Base-by-base conservation (phyloP, 116 monocot species). In the Iris pallida region DNA sequence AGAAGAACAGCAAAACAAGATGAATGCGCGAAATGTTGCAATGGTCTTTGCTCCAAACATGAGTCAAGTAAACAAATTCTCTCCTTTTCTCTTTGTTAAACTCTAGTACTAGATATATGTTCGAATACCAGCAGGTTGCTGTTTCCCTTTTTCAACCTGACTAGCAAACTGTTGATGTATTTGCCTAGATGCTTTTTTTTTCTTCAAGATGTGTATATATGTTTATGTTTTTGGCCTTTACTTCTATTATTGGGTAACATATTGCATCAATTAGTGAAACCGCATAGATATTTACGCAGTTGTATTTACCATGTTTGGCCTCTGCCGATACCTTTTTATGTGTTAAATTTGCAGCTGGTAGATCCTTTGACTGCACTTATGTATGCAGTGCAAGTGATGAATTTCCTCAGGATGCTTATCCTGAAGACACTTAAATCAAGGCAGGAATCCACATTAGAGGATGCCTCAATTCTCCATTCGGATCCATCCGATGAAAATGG, bases 1-100 rank as follows among this genome's bases (percentile, higher is more conserved):
- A 63, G 70, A 86, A 47, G 92, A 96, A 75, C 52, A 59, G 45
- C 40, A 75, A 17, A 96, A 96, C 68, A 96, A 96, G 75, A 96
- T 96, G 96, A 87, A 87, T 78, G 84, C 84, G 17, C 82, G 81
- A 2, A 96, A 92, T 16, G 73, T 96, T 13, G 92, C 96, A 12
- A 85, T 89, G 86, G 96, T 96, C 7, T 96, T 96, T 67, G 91
- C 96, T 16, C 96, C 96, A 13, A 91, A 91, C 69, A 95, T 95
- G 92, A 92, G 92, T 13, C 86, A 92, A 82, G 96, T 89, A 53
- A 59, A 13, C 4, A 19, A 44, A 40, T 10, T 20, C 0, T 0
- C 12, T 20, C 20, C 4, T 49, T 19, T 18, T 65, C 19, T 19
- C 20, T 58, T 58, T 58, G 30, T 30, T 30, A 30, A 30, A 30